Conservation (phyloP, 2,329 filamentous ascomycete species). For the Fusarium mexicanum region DNA sequence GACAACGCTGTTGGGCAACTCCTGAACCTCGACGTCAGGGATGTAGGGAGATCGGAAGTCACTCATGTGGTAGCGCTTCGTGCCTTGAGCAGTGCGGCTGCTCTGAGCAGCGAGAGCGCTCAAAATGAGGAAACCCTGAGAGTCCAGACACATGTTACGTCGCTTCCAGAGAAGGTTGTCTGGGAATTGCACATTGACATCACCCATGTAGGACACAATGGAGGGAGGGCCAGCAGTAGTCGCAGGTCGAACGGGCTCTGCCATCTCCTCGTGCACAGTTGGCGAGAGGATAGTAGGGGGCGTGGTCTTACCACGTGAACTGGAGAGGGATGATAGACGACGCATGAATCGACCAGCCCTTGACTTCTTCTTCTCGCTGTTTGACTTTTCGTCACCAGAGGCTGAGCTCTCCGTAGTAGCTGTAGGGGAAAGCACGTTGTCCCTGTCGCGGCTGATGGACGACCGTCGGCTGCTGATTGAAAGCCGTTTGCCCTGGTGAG, state of each 20-base stretch:
- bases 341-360: conserved; percentile 68
- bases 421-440: conserved; percentile 52
- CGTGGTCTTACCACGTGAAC: conserved; percentile 56
- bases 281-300: conserved; percentile 58
- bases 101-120: conserved; percentile 68
- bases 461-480: conserved; percentile 72
- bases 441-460: conserved; percentile 58
- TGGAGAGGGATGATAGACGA: conserved; percentile 64
- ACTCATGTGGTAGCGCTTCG: conserved; percentile 84
- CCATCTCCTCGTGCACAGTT: conserved; percentile 59
- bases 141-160: conserved; percentile 85
- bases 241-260: conserved; percentile 39
- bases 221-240: conserved; percentile 48
- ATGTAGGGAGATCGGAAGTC: conserved; percentile 83
- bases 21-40: conserved; percentile 91
- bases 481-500: conserved; percentile 61
- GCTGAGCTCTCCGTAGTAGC: conserved; percentile 56
- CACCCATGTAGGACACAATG: conserved; percentile 77
- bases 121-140: conserved; percentile 83
- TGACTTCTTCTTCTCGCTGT: conserved; percentile 59
- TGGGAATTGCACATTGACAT: conserved; percentile 97
- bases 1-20: conserved; percentile 85
- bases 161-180: conserved; percentile 97
- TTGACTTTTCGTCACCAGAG: conserved; percentile 59
- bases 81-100: conserved; percentile 55